A percentile compares a stretch with the other conserved stretches of the same genome.
phyloP scores from a whole-genome alignment of 2,329 filamentous ascomycete species.

The Metarhizium robertsii region DNA sequence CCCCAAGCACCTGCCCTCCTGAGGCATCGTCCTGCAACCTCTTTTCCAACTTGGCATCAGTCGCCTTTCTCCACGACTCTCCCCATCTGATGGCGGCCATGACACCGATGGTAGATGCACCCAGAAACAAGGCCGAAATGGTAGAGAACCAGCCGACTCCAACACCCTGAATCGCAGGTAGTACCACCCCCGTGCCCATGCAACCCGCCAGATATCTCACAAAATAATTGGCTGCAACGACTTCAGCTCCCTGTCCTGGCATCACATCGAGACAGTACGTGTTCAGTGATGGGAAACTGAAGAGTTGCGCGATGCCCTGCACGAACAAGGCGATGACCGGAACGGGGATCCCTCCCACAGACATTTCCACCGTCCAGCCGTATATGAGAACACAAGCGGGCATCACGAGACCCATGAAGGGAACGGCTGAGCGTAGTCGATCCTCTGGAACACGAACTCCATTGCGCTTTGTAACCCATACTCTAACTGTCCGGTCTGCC shows the following conservation, averaged over 20 bases:
- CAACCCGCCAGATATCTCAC: constrained; percentile 68
- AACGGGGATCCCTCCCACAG: constrained; percentile 43
- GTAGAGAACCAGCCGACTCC: constrained; percentile 78
- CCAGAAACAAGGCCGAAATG: constrained; percentile 36
- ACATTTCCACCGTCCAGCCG: constrained; percentile 40
- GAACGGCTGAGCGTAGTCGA: constrained; percentile 48
- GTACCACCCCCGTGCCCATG: constrained; percentile 57
- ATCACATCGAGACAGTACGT: constrained; percentile 80
- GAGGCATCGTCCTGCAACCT: neutral
- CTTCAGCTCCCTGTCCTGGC: constrained; percentile 57
- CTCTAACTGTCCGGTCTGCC: constrained; percentile 57
- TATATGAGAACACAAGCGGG: constrained; percentile 57
- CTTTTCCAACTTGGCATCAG: constrained; percentile 16
- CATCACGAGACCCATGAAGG: constrained; percentile 47
- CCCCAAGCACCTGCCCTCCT: neutral
- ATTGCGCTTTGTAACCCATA: constrained; percentile 49
- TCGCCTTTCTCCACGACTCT: constrained; percentile 27
- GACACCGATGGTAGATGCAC: constrained; percentile 25
- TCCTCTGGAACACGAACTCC: constrained; percentile 59
- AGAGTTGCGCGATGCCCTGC: constrained; percentile 65
- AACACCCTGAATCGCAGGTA: constrained; percentile 64
- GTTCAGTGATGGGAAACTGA: constrained; percentile 67
- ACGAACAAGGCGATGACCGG: constrained; percentile 67
- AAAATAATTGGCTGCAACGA: constrained; percentile 74
- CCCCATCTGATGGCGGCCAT: constrained; percentile 30